A percentile compares a stretch with the other conserved stretches of the same genome.
Evolutionary conservation across 139 green algal genomes (phyloP).

Genomic region (Coccomyxa sp.): DNA sequence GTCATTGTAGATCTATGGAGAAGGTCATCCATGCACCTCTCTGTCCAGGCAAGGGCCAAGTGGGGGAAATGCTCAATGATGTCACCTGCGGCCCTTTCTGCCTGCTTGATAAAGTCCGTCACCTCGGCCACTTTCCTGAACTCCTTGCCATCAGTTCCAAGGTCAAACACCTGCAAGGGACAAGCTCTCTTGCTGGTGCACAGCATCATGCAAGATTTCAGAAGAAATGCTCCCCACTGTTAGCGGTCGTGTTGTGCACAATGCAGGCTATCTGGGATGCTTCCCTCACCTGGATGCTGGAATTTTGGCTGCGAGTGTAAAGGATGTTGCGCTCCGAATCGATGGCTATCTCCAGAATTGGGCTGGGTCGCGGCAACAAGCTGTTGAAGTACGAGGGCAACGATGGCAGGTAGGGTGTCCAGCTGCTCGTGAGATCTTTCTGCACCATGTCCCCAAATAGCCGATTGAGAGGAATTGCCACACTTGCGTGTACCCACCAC

Average conservation of each 20-base stretch:
- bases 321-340: constrained; percentile 80
- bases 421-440: constrained; percentile 46
- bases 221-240: no score
- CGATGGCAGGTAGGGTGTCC: constrained; percentile 49
- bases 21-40: no score
- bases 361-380: constrained; percentile 12
- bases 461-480: background rate
- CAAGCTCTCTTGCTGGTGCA: background rate
- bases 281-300: constrained; percentile 48
- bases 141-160: constrained; percentile 61
- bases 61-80: no score
- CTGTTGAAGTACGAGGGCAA: constrained; percentile 62
- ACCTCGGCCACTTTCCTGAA: constrained; percentile 63
- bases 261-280: no score
- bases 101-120: constrained; percentile 38
- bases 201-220: no score
- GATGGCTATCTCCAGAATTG: constrained; percentile 69
- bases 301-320: constrained; percentile 69
- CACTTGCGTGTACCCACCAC: no score
- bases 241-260: no score
- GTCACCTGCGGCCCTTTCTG: background rate
- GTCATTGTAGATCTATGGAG: no score
- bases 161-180: constrained; percentile 76
- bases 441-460: background rate
- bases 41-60: no score